phyloP scores from a whole-genome alignment of 106 monocot genomes.

The Alisma plantagoaquatica region DNA sequence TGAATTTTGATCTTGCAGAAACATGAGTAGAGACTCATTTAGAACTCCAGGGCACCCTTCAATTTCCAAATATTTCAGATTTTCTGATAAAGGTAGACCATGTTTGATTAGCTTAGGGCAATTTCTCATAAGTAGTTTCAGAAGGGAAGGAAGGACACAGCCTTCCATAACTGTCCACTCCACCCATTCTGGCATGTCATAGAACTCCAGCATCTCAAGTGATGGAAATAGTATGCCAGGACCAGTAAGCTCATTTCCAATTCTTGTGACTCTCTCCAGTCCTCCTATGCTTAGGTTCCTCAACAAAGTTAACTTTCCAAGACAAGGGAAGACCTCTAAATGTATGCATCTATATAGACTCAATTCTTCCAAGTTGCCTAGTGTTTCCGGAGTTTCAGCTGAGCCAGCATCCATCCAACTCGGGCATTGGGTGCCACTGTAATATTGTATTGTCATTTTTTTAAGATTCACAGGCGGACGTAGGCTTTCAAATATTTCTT shows the following conservation, averaged over 20 bases:
- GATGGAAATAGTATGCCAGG: conserved; percentile 20
- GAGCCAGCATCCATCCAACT: conserved; percentile 24
- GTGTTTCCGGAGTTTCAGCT: not conserved
- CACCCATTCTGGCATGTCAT: conserved; percentile 22
- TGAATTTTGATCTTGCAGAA: not conserved
- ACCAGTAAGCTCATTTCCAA: conserved; percentile 28
- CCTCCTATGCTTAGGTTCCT: conserved; percentile 18
- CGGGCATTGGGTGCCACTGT: conserved; percentile 17
- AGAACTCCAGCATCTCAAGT: conserved; percentile 16
- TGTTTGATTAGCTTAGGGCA: conserved; percentile 14
- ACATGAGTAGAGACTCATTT: not conserved
- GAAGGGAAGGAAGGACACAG: conserved; percentile 15
- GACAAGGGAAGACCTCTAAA: conserved; percentile 16
- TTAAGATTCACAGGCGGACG: conserved; percentile 19
- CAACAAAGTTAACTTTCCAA: conserved; percentile 22
- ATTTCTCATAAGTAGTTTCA: conserved; percentile 15
- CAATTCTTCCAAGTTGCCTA: conserved; percentile 10
- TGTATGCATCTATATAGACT: conserved; percentile 16
- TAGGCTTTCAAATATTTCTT: conserved; percentile 18
- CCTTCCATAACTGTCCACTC: conserved; percentile 16
- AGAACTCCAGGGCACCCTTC: not conserved
- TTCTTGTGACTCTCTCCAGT: not conserved
- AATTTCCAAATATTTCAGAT: not conserved
- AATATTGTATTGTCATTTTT: conserved; percentile 15
- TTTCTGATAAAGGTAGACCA: not conserved